phyloP scores from a whole-genome alignment of 805 yeast genomes.

The Ogataea methylovora region DNA sequence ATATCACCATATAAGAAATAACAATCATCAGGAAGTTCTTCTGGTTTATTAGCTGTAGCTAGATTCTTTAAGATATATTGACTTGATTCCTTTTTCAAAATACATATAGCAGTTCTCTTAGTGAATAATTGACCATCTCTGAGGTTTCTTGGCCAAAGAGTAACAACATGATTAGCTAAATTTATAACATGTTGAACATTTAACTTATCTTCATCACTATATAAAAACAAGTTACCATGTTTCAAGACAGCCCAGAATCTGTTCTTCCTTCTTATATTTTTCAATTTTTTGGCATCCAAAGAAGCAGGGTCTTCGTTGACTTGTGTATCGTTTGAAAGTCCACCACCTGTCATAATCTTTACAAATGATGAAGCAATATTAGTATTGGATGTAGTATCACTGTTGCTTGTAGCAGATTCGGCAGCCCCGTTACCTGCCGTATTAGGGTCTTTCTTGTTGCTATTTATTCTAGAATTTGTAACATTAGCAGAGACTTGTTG shows the following conservation, averaged over 20 bases:
- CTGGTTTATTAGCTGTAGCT: constrained; percentile 15
- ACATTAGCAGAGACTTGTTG: constrained; percentile 3
- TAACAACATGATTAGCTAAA: constrained; percentile 58
- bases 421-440: neutral
- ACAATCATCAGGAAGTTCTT: constrained; percentile 26
- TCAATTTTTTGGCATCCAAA: constrained; percentile 30
- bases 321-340: constrained; percentile 1
- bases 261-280: constrained; percentile 42
- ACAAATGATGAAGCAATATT: neutral
- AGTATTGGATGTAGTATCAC: neutral
- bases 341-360: constrained; percentile 13
- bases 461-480: neutral
- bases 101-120: constrained; percentile 70
- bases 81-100: constrained; percentile 39
- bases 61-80: constrained; percentile 12
- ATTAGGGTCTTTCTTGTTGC: no score
- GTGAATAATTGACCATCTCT: constrained; percentile 77
- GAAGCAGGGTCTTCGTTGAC: constrained; percentile 17
- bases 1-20: constrained; percentile 69
- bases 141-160: constrained; percentile 78
- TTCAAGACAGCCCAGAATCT: constrained; percentile 64
- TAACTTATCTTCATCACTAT: constrained; percentile 57
- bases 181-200: constrained; percentile 76
- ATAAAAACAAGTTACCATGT: constrained; percentile 86
- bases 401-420: neutral